phyloP scores from a whole-genome alignment of 148 eudicot genomes.

The Rhododendron ovatum region DNA sequence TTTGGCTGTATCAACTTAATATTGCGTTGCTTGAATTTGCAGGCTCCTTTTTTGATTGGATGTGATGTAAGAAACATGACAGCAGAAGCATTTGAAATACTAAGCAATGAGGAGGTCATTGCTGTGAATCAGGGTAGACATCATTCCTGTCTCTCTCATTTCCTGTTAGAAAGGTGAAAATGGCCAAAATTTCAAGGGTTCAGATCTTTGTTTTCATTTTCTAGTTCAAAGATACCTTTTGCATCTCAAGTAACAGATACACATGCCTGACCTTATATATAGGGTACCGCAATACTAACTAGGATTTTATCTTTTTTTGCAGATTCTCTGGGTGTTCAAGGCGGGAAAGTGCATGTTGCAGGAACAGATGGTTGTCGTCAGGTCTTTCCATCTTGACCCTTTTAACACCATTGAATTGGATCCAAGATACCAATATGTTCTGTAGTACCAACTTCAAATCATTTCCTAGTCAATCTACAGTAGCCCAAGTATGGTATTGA shows the following conservation, averaged over 20 bases:
- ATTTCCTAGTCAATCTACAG: background rate
- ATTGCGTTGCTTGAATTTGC: too few relatives aligned
- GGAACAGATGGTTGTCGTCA: too few relatives aligned
- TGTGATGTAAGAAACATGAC: constrained; percentile 87
- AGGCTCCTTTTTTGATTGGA: too few relatives aligned
- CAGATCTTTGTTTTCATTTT: background rate
- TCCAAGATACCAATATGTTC: background rate
- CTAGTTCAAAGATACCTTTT: constrained; percentile 2
- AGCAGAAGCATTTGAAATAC: constrained; percentile 66
- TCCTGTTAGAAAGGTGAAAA: background rate
- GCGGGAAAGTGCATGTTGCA: too few relatives aligned
- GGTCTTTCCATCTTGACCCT: too few relatives aligned
- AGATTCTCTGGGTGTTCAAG: too few relatives aligned
- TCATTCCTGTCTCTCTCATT: background rate
- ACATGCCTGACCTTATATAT: background rate
- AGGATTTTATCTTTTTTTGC: background rate
- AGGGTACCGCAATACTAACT: background rate
- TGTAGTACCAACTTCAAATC: background rate
- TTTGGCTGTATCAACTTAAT: too few relatives aligned
- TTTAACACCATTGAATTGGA: background rate
- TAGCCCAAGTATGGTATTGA: background rate
- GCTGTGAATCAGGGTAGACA: constrained; percentile 84
- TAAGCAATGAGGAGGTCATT: constrained; percentile 77
- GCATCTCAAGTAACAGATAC: background rate
- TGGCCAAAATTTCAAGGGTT: background rate